phyloP scores from a whole-genome alignment of 2,329 filamentous ascomycete genomes.

The Alternaria postmessia region DNA sequence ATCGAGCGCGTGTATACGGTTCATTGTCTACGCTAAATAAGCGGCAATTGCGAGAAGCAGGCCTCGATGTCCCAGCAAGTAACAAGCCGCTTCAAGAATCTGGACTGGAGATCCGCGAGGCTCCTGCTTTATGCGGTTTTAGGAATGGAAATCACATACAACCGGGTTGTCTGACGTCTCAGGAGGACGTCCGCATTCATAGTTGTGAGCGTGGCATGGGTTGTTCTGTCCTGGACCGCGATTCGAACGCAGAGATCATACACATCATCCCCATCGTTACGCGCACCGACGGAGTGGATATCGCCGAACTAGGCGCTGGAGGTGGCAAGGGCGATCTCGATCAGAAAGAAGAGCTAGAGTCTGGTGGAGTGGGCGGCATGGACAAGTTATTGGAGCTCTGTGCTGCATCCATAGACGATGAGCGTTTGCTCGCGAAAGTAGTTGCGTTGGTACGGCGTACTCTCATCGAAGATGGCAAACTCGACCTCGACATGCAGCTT shows the following conservation, averaged over 20 bases:
- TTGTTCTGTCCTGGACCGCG: slow-evolving; percentile 62
- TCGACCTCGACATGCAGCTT: slow-evolving; percentile 40
- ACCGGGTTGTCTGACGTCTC: slow-evolving; percentile 74
- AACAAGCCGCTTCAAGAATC: slow-evolving; percentile 38
- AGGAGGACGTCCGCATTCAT: slow-evolving; percentile 73
- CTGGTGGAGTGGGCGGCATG: slow-evolving; percentile 58
- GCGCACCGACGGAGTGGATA: slow-evolving; percentile 67
- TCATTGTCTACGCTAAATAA: slow-evolving; percentile 57
- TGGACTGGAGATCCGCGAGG: slow-evolving; percentile 61
- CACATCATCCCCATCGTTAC: slow-evolving; percentile 82
- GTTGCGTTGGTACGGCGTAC: slow-evolving; percentile 44
- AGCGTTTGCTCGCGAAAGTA: slow-evolving; percentile 47
- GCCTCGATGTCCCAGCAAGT: slow-evolving; percentile 46
- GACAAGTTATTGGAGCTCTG: slow-evolving; percentile 64
- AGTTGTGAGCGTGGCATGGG: slow-evolving; percentile 81
- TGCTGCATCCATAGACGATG: slow-evolving; percentile 47
- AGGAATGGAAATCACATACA: slow-evolving; percentile 75
- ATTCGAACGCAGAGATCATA: slow-evolving; percentile 63
- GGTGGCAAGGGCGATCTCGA: slow-evolving; percentile 80
- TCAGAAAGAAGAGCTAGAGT: slow-evolving; percentile 71
- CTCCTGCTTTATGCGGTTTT: slow-evolving; percentile 75
- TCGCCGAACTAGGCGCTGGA: slow-evolving; percentile 78
- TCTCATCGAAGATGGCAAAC: slow-evolving; percentile 24
- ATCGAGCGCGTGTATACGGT: slow-evolving; percentile 77
- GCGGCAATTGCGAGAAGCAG: slow-evolving; percentile 38